Evolutionary conservation across 768 basidiomycete species (phyloP).

Genomic region (Leccinum fibrillosum): DNA sequence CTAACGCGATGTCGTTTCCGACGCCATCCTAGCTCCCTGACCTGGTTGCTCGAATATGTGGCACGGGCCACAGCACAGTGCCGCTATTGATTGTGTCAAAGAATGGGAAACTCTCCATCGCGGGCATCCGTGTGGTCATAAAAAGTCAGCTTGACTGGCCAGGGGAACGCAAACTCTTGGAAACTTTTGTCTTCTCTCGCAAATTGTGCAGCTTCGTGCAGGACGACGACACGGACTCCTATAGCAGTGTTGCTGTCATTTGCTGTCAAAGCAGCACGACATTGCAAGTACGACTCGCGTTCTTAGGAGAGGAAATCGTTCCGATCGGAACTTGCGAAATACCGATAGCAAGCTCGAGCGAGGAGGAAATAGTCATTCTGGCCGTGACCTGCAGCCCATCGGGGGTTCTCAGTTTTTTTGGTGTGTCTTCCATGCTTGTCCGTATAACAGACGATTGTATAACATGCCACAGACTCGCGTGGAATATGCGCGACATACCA

Average conservation of each 20-base stretch:
- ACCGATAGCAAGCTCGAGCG: conserved; percentile 9
- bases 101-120: conserved; percentile 32
- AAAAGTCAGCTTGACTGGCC: conserved; percentile 26
- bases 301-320: conserved; percentile 19
- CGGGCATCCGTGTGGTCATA: conserved; percentile 26
- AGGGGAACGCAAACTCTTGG: conserved; percentile 25
- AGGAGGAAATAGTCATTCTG: neutral
- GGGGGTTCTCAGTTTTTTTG: conserved; percentile 48
- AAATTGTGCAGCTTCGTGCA: conserved; percentile 28
- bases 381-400: conserved; percentile 37
- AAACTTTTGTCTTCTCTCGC: conserved; percentile 31
- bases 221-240: conserved; percentile 8
- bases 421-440: conserved; percentile 32
- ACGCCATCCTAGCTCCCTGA: conserved; percentile 41
- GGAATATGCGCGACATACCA: conserved; percentile 43
- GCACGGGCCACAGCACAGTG: conserved; percentile 25
- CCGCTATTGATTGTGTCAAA: conserved; percentile 33
- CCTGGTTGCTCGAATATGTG: conserved; percentile 37
- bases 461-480: conserved; percentile 35
- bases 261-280: conserved; percentile 19
- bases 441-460: neutral
- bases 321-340: conserved; percentile 21
- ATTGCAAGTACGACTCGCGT: conserved; percentile 22
- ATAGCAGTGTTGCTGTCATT: conserved; percentile 14
- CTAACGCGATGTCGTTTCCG: conserved; percentile 1